Percentiles rank a stretch among this genome's conserved stretches.
These are phyloP conservation scores for Corrigiola litoralis DNA, from an alignment of 179 eudicot genomes.

Conservation along the genomic window DNA sequence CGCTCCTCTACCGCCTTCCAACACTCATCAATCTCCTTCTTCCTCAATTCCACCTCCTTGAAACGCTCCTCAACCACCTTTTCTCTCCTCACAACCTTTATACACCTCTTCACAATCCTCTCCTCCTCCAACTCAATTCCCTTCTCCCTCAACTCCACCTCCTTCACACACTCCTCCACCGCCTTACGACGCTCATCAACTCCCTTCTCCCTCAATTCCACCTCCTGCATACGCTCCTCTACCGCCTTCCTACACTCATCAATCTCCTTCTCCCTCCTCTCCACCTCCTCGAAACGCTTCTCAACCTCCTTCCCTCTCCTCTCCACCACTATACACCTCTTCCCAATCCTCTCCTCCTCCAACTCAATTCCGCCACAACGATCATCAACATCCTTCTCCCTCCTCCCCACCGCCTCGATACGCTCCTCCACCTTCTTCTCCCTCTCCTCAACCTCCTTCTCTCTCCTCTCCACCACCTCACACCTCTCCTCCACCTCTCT, in stretches of 20 bases:
- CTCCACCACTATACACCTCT: neutral
- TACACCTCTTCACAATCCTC: neutral
- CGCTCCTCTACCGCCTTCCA: no score
- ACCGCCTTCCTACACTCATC: neutral
- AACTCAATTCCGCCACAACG: neutral
- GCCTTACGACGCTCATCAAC: neutral
- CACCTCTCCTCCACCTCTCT: conserved; percentile 5
- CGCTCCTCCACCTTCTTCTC: conserved; percentile 1
- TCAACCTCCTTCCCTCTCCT: neutral
- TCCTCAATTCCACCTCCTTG: neutral
- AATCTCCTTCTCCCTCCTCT: neutral
- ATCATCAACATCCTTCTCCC: neutral
- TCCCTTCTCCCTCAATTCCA: conserved; percentile 2
- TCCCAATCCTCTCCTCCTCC: neutral
- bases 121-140: neutral
- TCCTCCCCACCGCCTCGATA: neutral
- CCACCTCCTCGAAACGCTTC: neutral
- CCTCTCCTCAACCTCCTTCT: neutral
- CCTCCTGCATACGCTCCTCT: neutral
- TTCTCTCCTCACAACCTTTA: neutral
- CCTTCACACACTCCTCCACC: neutral
- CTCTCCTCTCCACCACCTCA: neutral
- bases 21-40: neutral
- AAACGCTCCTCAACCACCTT: neutral
- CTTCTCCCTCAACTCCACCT: neutral